A percentile compares a stretch with the other conserved stretches of the same genome.
Evolutionary conservation across 2,329 filamentous ascomycete species (phyloP).

Genomic region (Macrophomina tecta): DNA sequence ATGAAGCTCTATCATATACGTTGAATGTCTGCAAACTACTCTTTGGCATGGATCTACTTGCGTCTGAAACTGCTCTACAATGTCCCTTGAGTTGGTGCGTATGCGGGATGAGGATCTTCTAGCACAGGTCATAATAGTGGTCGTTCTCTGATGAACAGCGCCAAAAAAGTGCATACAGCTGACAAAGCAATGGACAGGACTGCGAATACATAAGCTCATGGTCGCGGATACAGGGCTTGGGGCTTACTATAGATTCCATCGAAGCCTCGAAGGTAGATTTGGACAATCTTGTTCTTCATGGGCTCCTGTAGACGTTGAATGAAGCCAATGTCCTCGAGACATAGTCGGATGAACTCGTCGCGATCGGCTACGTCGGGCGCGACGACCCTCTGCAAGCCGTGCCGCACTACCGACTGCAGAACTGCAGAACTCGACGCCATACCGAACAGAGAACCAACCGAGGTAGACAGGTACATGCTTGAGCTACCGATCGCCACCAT

Average conservation of each 20-base stretch:
- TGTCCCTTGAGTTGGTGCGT: no score
- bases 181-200: not conserved
- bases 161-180: not conserved
- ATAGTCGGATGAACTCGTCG: not conserved
- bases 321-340: slow-evolving; percentile 6
- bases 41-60: no score
- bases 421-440: slow-evolving; percentile 37
- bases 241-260: slow-evolving; percentile 1
- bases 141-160: not conserved
- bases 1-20: no score
- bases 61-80: no score
- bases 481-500: slow-evolving; percentile 35
- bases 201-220: not conserved
- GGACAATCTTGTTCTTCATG: not conserved
- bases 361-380: not conserved
- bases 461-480: slow-evolving; percentile 33
- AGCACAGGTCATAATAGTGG: not conserved
- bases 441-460: slow-evolving; percentile 34
- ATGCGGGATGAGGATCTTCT: not conserved
- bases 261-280: not conserved
- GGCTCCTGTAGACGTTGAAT: not conserved
- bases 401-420: slow-evolving; percentile 34
- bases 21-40: no score
- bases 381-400: slow-evolving; percentile 28
- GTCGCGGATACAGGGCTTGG: not conserved